Conservation (phyloP, 768 basidiomycete species). For the Agrocybe pediades region DNA sequence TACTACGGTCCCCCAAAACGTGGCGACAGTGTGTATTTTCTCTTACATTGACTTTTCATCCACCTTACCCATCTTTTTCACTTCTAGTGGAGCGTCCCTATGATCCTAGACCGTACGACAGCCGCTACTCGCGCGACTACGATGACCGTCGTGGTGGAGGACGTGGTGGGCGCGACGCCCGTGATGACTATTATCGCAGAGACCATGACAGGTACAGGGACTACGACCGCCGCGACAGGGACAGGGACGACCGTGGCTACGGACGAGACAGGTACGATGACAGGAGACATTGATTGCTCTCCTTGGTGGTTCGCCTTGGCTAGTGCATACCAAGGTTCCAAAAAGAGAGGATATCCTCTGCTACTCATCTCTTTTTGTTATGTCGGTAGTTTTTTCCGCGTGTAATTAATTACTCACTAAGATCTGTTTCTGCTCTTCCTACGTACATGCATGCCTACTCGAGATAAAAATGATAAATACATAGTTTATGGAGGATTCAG, state of each 20-base stretch:
- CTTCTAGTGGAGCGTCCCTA: slow-evolving; percentile 78
- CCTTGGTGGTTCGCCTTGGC: neutral
- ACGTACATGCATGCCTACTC: no score
- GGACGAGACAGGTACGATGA: slow-evolving; percentile 37
- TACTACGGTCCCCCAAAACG: slow-evolving; percentile 95
- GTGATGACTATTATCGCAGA: slow-evolving; percentile 35
- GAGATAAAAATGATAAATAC: no score
- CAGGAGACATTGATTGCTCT: slow-evolving; percentile 29
- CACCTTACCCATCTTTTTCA: slow-evolving; percentile 10
- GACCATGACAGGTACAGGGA: slow-evolving; percentile 45
- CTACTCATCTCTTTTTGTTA: neutral
- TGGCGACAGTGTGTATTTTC: slow-evolving; percentile 50
- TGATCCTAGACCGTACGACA: slow-evolving; percentile 90
- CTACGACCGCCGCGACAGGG: slow-evolving; percentile 44
- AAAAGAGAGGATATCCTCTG: neutral
- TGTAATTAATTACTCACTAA: neutral
- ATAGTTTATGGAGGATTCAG: no score
- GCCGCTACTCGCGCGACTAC: slow-evolving; percentile 73
- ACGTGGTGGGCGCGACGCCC: slow-evolving; percentile 40
- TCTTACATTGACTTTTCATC: neutral
- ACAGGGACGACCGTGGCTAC: slow-evolving; percentile 37
- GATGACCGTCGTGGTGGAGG: slow-evolving; percentile 45
- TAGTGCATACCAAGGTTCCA: neutral
- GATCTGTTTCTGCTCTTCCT: neutral
- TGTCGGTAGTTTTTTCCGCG: neutral